These are phyloP conservation scores for Tremellales sp. DNA, from an alignment of 1,284 basidiomycete genomes.

Conservation along the genomic window DNA sequence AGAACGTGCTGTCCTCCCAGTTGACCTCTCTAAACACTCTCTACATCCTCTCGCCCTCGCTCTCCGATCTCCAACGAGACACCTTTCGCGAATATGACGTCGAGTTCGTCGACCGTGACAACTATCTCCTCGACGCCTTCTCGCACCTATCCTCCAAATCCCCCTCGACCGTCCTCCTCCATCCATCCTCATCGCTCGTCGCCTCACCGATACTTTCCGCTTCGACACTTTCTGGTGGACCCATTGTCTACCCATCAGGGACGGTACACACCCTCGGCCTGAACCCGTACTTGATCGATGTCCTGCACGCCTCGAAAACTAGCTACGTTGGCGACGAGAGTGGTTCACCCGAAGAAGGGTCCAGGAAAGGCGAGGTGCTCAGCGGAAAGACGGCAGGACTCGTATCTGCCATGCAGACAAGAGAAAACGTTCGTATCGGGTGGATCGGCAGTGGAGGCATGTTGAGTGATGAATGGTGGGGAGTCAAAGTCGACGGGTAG, in stretches of 20 bases:
- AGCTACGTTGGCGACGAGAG: conserved; percentile 53
- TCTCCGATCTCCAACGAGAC: conserved; percentile 52
- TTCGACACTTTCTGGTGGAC: conserved; percentile 32
- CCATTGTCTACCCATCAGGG: conserved; percentile 59
- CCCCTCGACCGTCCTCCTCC: conserved; percentile 64
- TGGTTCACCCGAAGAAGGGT: conserved; percentile 60
- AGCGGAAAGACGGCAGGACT: conserved; percentile 70
- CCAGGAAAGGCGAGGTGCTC: conserved; percentile 60
- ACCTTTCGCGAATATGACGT: conserved; percentile 56
- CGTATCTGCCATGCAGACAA: conserved; percentile 85
- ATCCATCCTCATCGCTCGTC: conserved; percentile 65
- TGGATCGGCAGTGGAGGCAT: conserved; percentile 79
- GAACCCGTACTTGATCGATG: conserved; percentile 77
- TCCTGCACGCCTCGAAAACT: conserved; percentile 66
- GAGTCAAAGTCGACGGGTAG: conserved; percentile 30
- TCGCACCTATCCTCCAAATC: conserved; percentile 21
- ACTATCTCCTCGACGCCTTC: conserved; percentile 51
- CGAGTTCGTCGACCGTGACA: conserved; percentile 51
- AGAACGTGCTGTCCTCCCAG: conserved; percentile 71
- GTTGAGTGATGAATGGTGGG: conserved; percentile 57
- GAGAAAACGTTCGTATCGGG: conserved; percentile 68
- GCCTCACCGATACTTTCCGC: conserved; percentile 22
- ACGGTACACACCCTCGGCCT: conserved; percentile 71
- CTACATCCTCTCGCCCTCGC: conserved; percentile 65
- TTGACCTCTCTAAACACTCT: conserved; percentile 74